These are phyloP conservation scores for Taphrina betulina DNA, from an alignment of 1,139 yeast species.

Conservation along the genomic window DNA sequence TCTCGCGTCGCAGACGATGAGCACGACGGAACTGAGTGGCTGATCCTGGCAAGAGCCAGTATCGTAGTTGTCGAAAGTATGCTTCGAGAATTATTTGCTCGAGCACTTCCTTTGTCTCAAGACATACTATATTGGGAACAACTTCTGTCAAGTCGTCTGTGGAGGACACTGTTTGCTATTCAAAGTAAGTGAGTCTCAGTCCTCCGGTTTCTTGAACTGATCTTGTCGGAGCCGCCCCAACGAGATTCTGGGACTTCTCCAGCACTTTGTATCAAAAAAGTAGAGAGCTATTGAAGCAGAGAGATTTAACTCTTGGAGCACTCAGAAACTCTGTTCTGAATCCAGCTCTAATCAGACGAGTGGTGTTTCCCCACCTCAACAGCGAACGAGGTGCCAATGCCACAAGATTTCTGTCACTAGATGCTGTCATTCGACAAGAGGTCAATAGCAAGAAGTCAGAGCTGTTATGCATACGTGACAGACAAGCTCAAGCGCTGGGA, in stretches of 20 bases:
- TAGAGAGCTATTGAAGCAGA: conserved; percentile 8
- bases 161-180: conserved; percentile 40
- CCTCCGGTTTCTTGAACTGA: too few relatives aligned
- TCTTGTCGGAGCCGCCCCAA: conserved; percentile 39
- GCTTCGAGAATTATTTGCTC: conserved; percentile 41
- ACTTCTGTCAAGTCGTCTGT: conserved; percentile 39
- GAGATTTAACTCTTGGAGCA: conserved; percentile 17
- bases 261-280: conserved; percentile 23
- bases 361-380: conserved; percentile 25
- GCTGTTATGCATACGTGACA: conserved; percentile 35
- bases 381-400: conserved; percentile 1
- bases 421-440: conserved; percentile 35
- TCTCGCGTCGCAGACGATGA: background rate
- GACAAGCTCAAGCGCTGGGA: conserved; percentile 39
- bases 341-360: conserved; percentile 12
- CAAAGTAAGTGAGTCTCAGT: conserved; percentile 38
- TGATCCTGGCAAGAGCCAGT: conserved; percentile 38
- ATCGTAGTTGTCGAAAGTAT: conserved; percentile 38
- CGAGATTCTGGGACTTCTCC: conserved; percentile 34
- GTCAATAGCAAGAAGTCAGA: conserved; percentile 36
- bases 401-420: conserved; percentile 14
- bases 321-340: conserved; percentile 11
- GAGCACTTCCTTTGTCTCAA: conserved; percentile 43
- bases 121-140: conserved; percentile 45
- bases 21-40: conserved; percentile 37